A percentile compares a stretch with the other conserved stretches of the same genome.
These are phyloP conservation scores for Heliosperma pusillum DNA, from an alignment of 148 eudicot species.

Conservation along the genomic window DNA sequence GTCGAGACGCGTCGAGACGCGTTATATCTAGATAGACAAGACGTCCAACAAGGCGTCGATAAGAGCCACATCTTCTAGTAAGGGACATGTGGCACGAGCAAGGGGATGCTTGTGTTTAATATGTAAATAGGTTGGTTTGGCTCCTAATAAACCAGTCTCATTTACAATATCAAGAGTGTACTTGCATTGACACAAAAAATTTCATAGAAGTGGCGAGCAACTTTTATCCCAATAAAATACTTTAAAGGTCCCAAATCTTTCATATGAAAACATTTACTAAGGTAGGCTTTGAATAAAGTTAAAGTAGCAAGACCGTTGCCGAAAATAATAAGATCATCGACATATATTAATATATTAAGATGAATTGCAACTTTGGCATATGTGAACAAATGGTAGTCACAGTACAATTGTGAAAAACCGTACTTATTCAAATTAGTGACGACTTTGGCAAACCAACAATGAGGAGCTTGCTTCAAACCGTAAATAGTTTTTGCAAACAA, in stretches of 20 bases:
- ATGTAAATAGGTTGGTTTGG: background rate
- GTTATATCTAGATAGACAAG: background rate
- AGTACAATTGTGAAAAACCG: background rate
- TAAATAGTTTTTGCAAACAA: background rate
- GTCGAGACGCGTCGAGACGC: background rate
- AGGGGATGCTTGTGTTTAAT: background rate
- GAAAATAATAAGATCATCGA: background rate
- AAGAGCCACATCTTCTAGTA: background rate
- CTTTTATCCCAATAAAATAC: background rate
- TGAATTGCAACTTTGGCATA: background rate
- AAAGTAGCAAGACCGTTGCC: background rate
- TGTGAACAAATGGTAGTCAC: slow-evolving; percentile 3
- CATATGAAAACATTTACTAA: background rate
- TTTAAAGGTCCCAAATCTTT: background rate
- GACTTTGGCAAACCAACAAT: too few species aligned
- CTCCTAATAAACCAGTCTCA: background rate
- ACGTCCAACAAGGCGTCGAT: background rate
- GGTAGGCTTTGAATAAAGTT: background rate
- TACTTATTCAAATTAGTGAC: background rate
- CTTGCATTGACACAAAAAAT: background rate
- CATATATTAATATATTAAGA: background rate
- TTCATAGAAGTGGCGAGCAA: background rate
- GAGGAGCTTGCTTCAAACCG: slow-evolving; percentile 1
- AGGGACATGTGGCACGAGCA: background rate
- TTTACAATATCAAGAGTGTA: background rate